Conservation (phyloP, 176 grass and related monocot genomes). For the Cymbopogon citratus region DNA sequence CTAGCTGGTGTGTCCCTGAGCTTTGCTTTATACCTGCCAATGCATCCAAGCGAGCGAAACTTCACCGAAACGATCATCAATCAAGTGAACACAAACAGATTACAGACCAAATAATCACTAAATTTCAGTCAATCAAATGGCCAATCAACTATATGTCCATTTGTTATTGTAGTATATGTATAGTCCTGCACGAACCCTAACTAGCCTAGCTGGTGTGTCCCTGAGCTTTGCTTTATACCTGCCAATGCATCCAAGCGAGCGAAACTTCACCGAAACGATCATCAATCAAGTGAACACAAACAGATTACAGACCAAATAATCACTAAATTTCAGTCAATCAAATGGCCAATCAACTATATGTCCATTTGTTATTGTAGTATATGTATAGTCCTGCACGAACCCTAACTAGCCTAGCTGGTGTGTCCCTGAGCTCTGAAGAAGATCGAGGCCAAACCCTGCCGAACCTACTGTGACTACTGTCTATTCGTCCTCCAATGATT, state of each 20-base stretch:
- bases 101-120: not conserved
- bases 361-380: not conserved
- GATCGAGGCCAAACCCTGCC: constrained; percentile 25
- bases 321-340: constrained; percentile 12
- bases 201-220: constrained; percentile 14
- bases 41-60: not conserved
- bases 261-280: not conserved
- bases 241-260: not conserved
- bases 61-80: not conserved
- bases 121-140: constrained; percentile 16
- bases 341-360: not conserved
- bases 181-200: constrained; percentile 23
- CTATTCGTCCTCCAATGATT: constrained; percentile 22
- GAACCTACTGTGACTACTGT: constrained; percentile 13
- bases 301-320: not conserved
- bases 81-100: not conserved
- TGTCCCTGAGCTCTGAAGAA: constrained; percentile 27
- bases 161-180: not conserved
- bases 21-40: constrained; percentile 25
- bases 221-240: no score
- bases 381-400: not conserved
- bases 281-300: not conserved
- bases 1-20: constrained; percentile 19
- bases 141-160: not conserved
- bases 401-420: constrained; percentile 24